These are phyloP conservation scores for Plantago ovata DNA, from an alignment of 257 asterid species.

Conservation along the genomic window DNA sequence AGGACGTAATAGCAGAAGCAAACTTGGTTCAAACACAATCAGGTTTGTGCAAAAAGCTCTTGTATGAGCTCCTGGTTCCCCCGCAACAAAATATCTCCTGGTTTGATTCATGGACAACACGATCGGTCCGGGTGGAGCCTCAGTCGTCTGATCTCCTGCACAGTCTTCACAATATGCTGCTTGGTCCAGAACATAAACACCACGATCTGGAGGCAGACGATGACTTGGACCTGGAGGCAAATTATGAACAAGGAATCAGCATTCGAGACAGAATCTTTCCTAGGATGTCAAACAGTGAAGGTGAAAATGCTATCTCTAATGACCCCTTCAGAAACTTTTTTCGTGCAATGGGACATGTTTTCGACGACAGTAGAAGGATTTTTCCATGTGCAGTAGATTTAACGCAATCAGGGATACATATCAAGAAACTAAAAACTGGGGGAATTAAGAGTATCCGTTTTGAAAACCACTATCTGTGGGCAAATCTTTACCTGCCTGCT, in stretches of 20 bases:
- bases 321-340: neutral
- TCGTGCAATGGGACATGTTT: neutral
- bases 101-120: neutral
- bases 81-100: neutral
- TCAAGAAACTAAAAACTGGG: constrained; percentile 10
- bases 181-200: neutral
- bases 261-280: no score
- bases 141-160: neutral
- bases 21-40: neutral
- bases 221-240: constrained; percentile 14
- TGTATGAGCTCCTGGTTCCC: constrained; percentile 2
- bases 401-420: constrained; percentile 8
- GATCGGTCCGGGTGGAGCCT: no score
- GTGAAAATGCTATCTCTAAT: no score
- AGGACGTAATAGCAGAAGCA: neutral
- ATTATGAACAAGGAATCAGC: neutral
- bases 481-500: constrained; percentile 5
- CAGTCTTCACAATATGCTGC: neutral
- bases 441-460: constrained; percentile 10
- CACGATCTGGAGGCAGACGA: neutral
- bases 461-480: neutral
- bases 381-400: constrained; percentile 15
- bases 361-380: neutral
- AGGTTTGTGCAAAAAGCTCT: constrained; percentile 1
- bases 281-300: no score